Percentiles rank a stretch among this genome's conserved stretches.
Evolutionary conservation across 768 basidiomycete genomes (phyloP).

Genomic region (Myochromella boudieri): DNA sequence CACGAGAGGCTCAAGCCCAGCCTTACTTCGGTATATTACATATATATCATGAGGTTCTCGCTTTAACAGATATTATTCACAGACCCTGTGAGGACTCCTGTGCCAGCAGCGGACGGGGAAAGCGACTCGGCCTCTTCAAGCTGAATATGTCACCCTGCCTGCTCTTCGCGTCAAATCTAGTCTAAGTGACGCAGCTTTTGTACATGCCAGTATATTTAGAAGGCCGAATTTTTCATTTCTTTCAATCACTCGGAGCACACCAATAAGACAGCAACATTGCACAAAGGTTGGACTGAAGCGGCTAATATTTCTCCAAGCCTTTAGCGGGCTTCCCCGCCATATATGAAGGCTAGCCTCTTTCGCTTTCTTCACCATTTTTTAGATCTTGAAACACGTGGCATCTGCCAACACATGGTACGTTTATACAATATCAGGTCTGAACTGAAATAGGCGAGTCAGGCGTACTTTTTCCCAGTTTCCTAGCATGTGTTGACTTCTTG

Average conservation of each 20-base stretch:
- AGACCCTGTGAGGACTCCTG: constrained; percentile 69
- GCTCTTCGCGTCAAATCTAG: constrained; percentile 15
- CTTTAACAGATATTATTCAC: constrained; percentile 12
- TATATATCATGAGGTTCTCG: constrained; percentile 14
- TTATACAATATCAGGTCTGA: too few relatives aligned
- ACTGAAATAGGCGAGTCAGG: too few relatives aligned
- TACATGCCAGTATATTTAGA: constrained; percentile 18
- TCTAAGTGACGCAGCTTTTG: constrained; percentile 8
- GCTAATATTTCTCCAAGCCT: too few relatives aligned
- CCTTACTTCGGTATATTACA: constrained; percentile 79
- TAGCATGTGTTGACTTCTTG: not conserved
- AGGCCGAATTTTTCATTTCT: constrained; percentile 7
- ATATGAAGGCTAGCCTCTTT: too few relatives aligned
- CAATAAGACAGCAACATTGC: not conserved
- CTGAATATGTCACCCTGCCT: constrained; percentile 26
- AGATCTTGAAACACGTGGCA: constrained; percentile 8
- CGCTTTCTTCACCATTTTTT: not conserved
- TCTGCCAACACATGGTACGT: constrained; percentile 16
- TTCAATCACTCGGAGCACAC: constrained; percentile 3
- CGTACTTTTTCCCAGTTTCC: too few relatives aligned
- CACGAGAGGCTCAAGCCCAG: constrained; percentile 88
- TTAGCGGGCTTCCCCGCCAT: too few relatives aligned
- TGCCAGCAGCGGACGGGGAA: constrained; percentile 55
- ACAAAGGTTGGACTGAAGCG: not conserved
- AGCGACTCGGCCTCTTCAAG: constrained; percentile 58